These are phyloP conservation scores for Ceriops decandra DNA, from an alignment of 345 rosid genomes.

Conservation along the genomic window DNA sequence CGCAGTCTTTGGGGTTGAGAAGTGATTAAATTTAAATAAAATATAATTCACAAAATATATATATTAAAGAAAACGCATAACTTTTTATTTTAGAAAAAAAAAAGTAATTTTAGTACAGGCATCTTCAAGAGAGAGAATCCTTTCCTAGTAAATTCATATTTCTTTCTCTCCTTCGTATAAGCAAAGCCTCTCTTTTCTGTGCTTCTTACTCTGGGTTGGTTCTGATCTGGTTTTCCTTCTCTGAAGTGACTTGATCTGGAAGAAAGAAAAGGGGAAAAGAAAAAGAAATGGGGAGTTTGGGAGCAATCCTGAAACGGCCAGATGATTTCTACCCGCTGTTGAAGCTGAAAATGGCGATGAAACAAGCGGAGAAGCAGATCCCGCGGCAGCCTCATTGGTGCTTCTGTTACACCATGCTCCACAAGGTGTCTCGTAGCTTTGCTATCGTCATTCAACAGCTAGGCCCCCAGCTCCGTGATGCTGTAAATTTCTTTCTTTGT, in stretches of 20 bases:
- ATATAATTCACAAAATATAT: too few species aligned
- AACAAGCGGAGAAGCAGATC: slow-evolving; percentile 85
- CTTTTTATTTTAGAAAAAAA: too few species aligned
- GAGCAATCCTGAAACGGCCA: slow-evolving; percentile 68
- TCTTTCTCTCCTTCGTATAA: too few species aligned
- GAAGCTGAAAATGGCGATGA: slow-evolving; percentile 72
- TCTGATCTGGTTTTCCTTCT: too few species aligned
- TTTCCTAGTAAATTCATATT: too few species aligned
- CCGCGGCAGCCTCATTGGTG: slow-evolving; percentile 88
- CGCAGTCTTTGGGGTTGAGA: too few species aligned
- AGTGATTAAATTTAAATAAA: too few species aligned
- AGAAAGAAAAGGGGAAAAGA: background rate
- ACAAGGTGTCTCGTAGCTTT: slow-evolving; percentile 87
- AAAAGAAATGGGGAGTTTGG: slow-evolving; percentile 60
- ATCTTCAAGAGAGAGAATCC: too few species aligned
- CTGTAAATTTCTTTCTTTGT: slow-evolving; percentile 40
- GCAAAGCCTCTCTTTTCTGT: too few species aligned
- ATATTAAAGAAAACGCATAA: too few species aligned
- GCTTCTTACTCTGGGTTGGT: too few species aligned
- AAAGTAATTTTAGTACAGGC: too few species aligned
- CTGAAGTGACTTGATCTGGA: background rate
- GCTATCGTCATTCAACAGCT: slow-evolving; percentile 92
- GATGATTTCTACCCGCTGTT: slow-evolving; percentile 82
- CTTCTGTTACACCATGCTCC: slow-evolving; percentile 88
- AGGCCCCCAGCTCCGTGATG: slow-evolving; percentile 68